Evolutionary conservation across 2,329 filamentous ascomycete genomes (phyloP).

Genomic region (Septoria linicola): DNA sequence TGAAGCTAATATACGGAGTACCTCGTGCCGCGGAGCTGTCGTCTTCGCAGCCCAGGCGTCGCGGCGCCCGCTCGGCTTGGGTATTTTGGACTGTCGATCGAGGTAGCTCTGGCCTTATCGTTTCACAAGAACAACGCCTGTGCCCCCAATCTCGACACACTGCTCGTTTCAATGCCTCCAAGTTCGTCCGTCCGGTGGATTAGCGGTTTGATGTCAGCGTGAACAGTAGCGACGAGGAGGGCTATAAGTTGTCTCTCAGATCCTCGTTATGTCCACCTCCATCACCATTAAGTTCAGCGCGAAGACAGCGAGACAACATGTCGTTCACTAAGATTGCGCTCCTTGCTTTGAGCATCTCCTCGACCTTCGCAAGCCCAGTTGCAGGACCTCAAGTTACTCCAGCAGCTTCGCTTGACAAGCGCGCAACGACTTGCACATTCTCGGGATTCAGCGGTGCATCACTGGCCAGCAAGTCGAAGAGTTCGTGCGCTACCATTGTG

Average conservation of each 20-base stretch:
- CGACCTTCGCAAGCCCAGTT: constrained; percentile 1
- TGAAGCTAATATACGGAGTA: background rate
- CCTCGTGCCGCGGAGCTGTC: background rate
- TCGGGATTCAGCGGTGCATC: constrained; percentile 30
- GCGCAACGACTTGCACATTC: constrained; percentile 36
- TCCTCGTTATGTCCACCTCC: background rate
- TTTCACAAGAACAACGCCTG: background rate
- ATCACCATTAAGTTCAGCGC: background rate
- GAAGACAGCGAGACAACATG: background rate
- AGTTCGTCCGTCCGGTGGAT: too few species aligned
- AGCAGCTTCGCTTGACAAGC: constrained; percentile 21
- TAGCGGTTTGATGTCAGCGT: background rate
- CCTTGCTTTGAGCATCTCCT: background rate
- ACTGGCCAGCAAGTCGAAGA: constrained; percentile 33
- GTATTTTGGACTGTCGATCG: background rate
- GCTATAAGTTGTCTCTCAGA: background rate
- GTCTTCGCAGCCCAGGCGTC: background rate
- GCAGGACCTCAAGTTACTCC: constrained; percentile 11
- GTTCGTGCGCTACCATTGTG: constrained; percentile 38
- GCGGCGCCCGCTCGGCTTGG: too few species aligned
- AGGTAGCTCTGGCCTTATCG: background rate
- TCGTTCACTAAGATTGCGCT: background rate
- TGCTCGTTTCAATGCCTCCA: background rate
- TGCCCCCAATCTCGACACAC: background rate
- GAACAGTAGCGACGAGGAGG: background rate